These are phyloP conservation scores for Citrus medica DNA, from an alignment of 345 rosid genomes.

Conservation along the genomic window DNA sequence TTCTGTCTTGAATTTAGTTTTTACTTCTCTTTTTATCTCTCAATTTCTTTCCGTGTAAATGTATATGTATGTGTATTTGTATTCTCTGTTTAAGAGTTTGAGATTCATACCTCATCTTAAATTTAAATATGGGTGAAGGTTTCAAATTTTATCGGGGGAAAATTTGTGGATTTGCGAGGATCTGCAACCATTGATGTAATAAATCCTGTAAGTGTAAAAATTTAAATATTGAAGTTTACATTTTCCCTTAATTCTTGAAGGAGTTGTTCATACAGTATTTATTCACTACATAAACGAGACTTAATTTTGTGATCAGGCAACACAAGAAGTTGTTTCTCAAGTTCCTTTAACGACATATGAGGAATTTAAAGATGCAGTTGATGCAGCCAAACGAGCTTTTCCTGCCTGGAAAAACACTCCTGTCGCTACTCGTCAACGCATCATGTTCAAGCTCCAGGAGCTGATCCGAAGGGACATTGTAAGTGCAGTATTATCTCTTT, in stretches of 20 bases:
- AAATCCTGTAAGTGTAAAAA: slow-evolving; percentile 39
- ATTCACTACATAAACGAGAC: neutral
- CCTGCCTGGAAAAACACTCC: slow-evolving; percentile 39
- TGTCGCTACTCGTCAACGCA: slow-evolving; percentile 35
- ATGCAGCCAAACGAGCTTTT: slow-evolving; percentile 42
- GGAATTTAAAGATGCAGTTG: slow-evolving; percentile 41
- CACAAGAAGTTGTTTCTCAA: slow-evolving; percentile 41
- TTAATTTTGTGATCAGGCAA: slow-evolving; percentile 24
- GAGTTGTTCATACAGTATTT: neutral
- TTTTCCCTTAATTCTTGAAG: neutral
- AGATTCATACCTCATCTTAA: neutral
- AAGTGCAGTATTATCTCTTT: neutral
- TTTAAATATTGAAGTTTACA: neutral
- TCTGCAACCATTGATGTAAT: slow-evolving; percentile 26
- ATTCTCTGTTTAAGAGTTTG: neutral
- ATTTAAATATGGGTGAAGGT: slow-evolving; percentile 23
- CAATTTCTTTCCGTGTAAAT: neutral
- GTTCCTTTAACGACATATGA: slow-evolving; percentile 34
- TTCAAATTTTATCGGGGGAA: slow-evolving; percentile 39
- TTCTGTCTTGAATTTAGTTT: neutral
- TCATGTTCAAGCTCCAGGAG: slow-evolving; percentile 45
- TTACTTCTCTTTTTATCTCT: neutral
- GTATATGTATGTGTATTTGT: neutral
- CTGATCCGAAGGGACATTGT: slow-evolving; percentile 39
- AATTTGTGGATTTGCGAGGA: slow-evolving; percentile 32